phyloP scores from a whole-genome alignment of 192 early-diverging fungal genomes.

The Lobosporangium transversale region DNA sequence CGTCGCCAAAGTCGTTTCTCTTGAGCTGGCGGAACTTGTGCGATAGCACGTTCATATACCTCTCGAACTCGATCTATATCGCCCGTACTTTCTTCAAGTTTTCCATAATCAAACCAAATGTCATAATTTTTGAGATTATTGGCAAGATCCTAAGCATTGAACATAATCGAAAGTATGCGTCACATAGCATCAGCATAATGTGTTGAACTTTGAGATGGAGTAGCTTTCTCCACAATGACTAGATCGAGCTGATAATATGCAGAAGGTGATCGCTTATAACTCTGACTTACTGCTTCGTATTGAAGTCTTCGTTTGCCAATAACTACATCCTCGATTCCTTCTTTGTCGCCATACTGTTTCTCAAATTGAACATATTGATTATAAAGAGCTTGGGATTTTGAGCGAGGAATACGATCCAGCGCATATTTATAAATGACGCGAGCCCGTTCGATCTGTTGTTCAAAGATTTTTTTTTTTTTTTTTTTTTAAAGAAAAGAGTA shows the following conservation, averaged over 20 bases:
- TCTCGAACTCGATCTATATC: slow-evolving; percentile 85
- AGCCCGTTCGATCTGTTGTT: slow-evolving; percentile 89
- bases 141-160: slow-evolving; percentile 63
- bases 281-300: slow-evolving; percentile 84
- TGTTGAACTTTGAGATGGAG: too few relatives aligned
- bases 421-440: slow-evolving; percentile 97
- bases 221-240: too few relatives aligned
- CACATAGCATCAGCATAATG: too few relatives aligned
- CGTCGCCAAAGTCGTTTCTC: slow-evolving; percentile 96
- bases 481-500: too few relatives aligned
- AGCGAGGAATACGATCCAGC: slow-evolving; percentile 85
- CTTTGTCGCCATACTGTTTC: slow-evolving; percentile 91
- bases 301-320: slow-evolving; percentile 86
- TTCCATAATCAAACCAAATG: slow-evolving; percentile 96
- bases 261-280: too few relatives aligned
- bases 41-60: slow-evolving; percentile 95
- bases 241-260: too few relatives aligned
- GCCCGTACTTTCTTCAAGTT: slow-evolving; percentile 85
- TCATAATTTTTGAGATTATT: slow-evolving; percentile 93
- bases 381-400: slow-evolving; percentile 86
- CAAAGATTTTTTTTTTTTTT: too few relatives aligned
- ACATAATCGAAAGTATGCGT: too few relatives aligned
- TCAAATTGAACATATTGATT: slow-evolving; percentile 97
- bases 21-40: slow-evolving; percentile 80
- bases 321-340: slow-evolving; percentile 93